These are phyloP conservation scores for Talaromyces sp. DNA, from an alignment of 2,329 filamentous ascomycete species.

Conservation along the genomic window DNA sequence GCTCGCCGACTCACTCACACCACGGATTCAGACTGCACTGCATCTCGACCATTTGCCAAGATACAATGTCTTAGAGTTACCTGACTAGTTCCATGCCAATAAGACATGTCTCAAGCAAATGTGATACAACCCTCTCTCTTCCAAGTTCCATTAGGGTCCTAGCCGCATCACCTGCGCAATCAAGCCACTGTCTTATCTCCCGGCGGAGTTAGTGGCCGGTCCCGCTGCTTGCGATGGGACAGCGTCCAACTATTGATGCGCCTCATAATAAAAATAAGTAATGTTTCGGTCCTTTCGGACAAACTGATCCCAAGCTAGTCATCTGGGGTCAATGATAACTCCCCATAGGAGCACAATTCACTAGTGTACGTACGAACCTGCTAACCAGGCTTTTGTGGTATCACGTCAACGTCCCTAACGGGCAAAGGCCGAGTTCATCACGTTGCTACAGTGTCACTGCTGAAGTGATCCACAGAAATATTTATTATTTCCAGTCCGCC, in stretches of 20 bases:
- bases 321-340: background rate
- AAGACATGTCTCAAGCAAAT: constrained; percentile 8
- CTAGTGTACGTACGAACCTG: background rate
- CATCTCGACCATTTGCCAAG: background rate
- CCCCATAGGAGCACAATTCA: background rate
- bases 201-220: constrained; percentile 2
- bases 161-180: background rate
- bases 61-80: constrained; percentile 6
- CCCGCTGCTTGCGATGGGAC: background rate
- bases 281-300: background rate
- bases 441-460: background rate
- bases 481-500: background rate
- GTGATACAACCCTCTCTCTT: background rate
- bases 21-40: background rate
- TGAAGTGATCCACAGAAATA: background rate
- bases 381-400: background rate
- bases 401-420: background rate
- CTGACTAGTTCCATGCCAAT: constrained; percentile 1
- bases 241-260: background rate
- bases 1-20: background rate
- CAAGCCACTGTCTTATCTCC: constrained; percentile 3
- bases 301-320: background rate
- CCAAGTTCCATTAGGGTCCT: background rate
- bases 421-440: background rate
- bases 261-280: background rate